Base-by-base conservation (phyloP, 2,329 filamentous ascomycete genomes). In the Knoxdaviesia proteae region DNA sequence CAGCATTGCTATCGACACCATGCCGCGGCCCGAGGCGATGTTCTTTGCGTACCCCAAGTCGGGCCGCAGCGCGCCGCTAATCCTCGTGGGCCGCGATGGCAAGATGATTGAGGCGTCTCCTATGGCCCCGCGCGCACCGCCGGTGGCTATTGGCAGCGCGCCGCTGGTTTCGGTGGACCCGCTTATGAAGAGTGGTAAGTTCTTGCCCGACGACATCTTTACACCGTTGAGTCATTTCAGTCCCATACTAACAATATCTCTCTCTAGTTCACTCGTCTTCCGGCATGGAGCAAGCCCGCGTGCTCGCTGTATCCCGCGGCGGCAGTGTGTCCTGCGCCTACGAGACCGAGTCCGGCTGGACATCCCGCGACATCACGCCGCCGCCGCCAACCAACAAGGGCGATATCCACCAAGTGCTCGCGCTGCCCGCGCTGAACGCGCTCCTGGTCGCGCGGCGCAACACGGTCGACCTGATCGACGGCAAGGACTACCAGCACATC, bases 51-150 rank as follows among this genome's bases (percentile, higher is more conserved):
- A 32, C 30, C 40, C 43, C 38, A 10, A 29, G 41, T 34, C 8
- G 36, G 38, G 43, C 29, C 32, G 10, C 32, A 38, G 36, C 41
- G 20, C 40, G 20, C 41, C 39, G 7, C 55, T 84, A 1, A 53
- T 83, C 6, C 53, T 84, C 6, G 65, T 84, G 5, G 72, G 71
- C 34, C 67, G 71, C 10, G 75, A 79, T 42, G 81, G 80, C 0
- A 63, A 65, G 3, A 60, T 84, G 52, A 67, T 65, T 0, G 74
- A 80, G 50, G 56, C 79, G 7, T 62, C 64, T 40, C 57, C 69
- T 10, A 65, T 64, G 10, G 59, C 55, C 32, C 61, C 59, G 29
- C 56, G 61, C 38, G 53, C 58, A 4, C 57, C 52, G 30, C 42
- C 30, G 11, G 47, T 49, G 33, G 51, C 54, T 10, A 62, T 78